Base-by-base conservation (phyloP, 306 rosid genomes). In the Sophora flavescens region DNA sequence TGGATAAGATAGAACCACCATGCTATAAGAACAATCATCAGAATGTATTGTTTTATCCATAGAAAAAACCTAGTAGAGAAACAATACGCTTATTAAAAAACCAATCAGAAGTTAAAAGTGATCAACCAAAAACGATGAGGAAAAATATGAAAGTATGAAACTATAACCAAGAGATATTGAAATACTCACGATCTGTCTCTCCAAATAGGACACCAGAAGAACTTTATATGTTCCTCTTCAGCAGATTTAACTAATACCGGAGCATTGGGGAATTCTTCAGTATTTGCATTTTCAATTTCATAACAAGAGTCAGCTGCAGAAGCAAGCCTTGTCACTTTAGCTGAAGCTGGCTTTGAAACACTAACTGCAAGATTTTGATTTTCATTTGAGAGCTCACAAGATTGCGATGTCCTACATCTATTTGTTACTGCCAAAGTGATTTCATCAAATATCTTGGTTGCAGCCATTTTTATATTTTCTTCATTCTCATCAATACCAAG, bases 101-200 rank as follows among this genome's bases (percentile, higher is more conserved):
- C 33, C 68, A 42, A 80, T 73, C 56, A 61, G 63, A 70, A 69
- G 67, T 68, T 47, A 72, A 84, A 68, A 68, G 57, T 62, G 52
- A 61, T 48, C 62, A 87, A 76, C 28, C 22, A 67, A 52, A 51
- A 74, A 70, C 39, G 13, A 14, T 3, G 64, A 63, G 48, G 18
- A 30, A 68, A 79, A 66, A 18, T 22, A 22, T 22, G 22, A 0
- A 22, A 22, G 22, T 36, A 60, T 50, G 66, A 59, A 44, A 73
- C 62, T 60, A 79, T 12, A 48, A 16, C 5, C 17, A 15, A 65
- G 50, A 51, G 75, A 18, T 60, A 51, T 63, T 15, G 45, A 80
- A 71, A 82, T 74, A 82, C 75, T 85, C 77, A 93, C 98, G 91
- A 74, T 83, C 75, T 54, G 56, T 15, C 81, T 83, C 86, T 47